Percentiles rank a stretch among this genome's conserved stretches.
Evolutionary conservation across 2,329 filamentous ascomycete species (phyloP).

Genomic region (Paecilomyces sp.): DNA sequence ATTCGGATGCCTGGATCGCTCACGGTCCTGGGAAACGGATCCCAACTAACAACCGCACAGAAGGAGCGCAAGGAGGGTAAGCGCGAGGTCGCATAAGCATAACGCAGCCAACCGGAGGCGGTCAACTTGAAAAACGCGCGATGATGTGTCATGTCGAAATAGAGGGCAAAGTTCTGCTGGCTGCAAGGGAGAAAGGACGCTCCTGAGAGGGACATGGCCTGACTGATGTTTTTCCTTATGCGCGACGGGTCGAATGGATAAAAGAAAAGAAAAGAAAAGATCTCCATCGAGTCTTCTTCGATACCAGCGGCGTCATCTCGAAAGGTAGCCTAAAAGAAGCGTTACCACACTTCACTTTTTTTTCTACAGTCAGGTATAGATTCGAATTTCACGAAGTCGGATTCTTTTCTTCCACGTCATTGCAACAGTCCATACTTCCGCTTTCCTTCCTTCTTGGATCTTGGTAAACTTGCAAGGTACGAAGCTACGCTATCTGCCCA

Average conservation of each 20-base stretch:
- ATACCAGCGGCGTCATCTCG: slow-evolving; percentile 4
- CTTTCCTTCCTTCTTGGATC: slow-evolving; percentile 1
- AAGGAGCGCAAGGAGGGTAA: slow-evolving; percentile 98
- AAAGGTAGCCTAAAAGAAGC: slow-evolving; percentile 15
- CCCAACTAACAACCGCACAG: slow-evolving; percentile 46
- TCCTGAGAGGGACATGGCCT: slow-evolving; percentile 1
- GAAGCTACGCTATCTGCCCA: not conserved
- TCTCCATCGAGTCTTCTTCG: not conserved
- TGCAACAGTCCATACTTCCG: slow-evolving; percentile 1
- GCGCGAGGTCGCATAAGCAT: slow-evolving; percentile 70
- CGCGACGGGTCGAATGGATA: slow-evolving; percentile 5
- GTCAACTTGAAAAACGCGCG: slow-evolving; percentile 13
- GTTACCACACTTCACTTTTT: slow-evolving; percentile 1
- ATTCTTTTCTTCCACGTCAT: not conserved
- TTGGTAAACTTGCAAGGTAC: not conserved
- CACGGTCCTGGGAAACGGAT: not conserved
- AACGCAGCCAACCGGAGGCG: not conserved
- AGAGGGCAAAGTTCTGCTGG: not conserved
- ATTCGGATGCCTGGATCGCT: not conserved
- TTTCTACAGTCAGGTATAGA: slow-evolving; percentile 8
- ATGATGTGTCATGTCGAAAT: slow-evolving; percentile 14
- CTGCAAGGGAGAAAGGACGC: slow-evolving; percentile 1
- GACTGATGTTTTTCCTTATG: slow-evolving; percentile 10
- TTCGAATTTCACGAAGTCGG: slow-evolving; percentile 1
- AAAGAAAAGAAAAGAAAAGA: not conserved